phyloP scores from a whole-genome alignment of 345 rosid species.

The Camelina hispida region DNA sequence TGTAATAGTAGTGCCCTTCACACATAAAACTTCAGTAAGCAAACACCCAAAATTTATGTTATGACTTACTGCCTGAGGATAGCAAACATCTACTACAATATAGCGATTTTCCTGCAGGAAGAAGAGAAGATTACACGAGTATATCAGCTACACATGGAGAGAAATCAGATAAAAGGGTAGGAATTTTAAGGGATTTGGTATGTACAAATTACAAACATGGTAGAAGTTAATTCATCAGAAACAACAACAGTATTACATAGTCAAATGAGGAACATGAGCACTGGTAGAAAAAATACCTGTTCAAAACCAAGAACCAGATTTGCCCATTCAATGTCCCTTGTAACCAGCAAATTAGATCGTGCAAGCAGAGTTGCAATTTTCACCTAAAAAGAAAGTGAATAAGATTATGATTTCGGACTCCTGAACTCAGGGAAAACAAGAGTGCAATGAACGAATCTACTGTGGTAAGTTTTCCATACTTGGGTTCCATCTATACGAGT shows the following conservation, averaged over 20 bases:
- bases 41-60: slow-evolving; percentile 6
- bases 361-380: slow-evolving; percentile 85
- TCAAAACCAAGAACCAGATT: slow-evolving; percentile 95
- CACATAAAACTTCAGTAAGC: not conserved
- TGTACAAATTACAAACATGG: not conserved
- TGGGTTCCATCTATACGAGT: slow-evolving; percentile 18
- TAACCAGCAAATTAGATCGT: slow-evolving; percentile 86
- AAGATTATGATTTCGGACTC: slow-evolving; percentile 11
- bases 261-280: slow-evolving; percentile 4
- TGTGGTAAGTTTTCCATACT: not conserved
- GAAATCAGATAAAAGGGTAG: slow-evolving; percentile 1
- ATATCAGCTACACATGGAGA: slow-evolving; percentile 3
- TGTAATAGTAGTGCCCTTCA: slow-evolving; percentile 4
- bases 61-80: slow-evolving; percentile 76
- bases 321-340: slow-evolving; percentile 99
- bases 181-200: not conserved
- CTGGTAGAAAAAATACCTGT: slow-evolving; percentile 59
- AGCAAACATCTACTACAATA: slow-evolving; percentile 82
- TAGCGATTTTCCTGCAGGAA: slow-evolving; percentile 90
- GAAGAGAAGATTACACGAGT: slow-evolving; percentile 8
- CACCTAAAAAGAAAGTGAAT: slow-evolving; percentile 47
- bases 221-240: slow-evolving; percentile 6
- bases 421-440: slow-evolving; percentile 4
- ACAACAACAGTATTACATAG: not conserved
- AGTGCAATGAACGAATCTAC: slow-evolving; percentile 16